A percentile compares a stretch with the other conserved stretches of the same genome.
Conservation (phyloP, 148 eudicot species). For the Pouteria glomerata region DNA sequence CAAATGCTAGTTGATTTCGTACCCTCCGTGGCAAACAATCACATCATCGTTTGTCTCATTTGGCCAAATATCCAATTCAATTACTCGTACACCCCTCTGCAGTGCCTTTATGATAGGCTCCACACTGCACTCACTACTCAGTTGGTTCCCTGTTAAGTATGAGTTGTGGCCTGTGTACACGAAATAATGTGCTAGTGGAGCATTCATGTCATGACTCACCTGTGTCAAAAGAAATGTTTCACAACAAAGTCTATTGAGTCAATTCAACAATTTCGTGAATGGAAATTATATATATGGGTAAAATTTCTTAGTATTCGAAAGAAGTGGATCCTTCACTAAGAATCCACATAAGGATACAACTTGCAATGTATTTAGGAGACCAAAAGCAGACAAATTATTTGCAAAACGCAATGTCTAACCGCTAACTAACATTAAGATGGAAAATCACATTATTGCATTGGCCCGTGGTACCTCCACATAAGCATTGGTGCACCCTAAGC, state of each 20-base stretch:
- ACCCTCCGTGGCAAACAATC: conserved; percentile 70
- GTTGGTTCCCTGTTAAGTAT: conserved; percentile 72
- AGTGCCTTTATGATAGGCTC: conserved; percentile 51
- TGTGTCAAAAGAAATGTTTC: conserved; percentile 22
- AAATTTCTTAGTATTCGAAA: not conserved
- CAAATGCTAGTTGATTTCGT: conserved; percentile 6
- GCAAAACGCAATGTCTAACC: not conserved
- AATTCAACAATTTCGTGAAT: conserved; percentile 21
- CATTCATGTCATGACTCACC: conserved; percentile 64
- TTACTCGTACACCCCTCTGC: conserved; percentile 53
- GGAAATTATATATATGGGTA: not conserved
- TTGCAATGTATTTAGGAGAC: conserved; percentile 25
- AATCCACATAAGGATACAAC: conserved; percentile 12
- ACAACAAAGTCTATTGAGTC: conserved; percentile 16
- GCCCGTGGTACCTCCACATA: too few species aligned
- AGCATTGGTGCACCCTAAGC: too few species aligned
- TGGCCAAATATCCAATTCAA: conserved; percentile 77
- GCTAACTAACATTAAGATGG: not conserved
- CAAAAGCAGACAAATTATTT: not conserved
- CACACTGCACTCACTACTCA: conserved; percentile 53
- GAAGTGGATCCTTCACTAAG: not conserved
- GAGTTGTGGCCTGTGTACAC: conserved; percentile 74
- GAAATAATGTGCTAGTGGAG: conserved; percentile 66
- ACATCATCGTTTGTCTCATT: conserved; percentile 27
- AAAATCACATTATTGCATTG: too few species aligned